These are phyloP conservation scores for Coccinonectria pachysandricola DNA, from an alignment of 2,329 filamentous ascomycete species.

Conservation along the genomic window DNA sequence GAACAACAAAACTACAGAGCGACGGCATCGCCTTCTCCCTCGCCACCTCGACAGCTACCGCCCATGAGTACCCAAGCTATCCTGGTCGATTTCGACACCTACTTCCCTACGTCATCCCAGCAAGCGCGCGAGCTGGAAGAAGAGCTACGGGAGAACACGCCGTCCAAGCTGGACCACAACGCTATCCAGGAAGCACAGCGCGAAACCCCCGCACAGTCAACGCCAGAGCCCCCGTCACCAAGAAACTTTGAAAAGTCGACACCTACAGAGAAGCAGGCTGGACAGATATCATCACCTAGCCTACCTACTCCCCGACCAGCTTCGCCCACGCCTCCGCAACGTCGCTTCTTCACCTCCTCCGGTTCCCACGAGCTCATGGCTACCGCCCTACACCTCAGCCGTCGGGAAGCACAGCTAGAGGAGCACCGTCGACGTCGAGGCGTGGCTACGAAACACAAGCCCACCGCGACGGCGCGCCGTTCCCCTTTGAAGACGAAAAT, in stretches of 20 bases:
- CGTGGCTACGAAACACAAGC: conserved; percentile 4
- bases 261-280: conserved; percentile 1
- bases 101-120: conserved; percentile 47
- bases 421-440: conserved; percentile 14
- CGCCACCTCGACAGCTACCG: conserved; percentile 14
- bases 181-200: conserved; percentile 9
- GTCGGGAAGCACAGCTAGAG: conserved; percentile 23
- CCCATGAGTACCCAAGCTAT: conserved; percentile 42
- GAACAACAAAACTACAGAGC: neutral
- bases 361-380: conserved; percentile 25
- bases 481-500: neutral
- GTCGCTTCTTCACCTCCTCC: conserved; percentile 28
- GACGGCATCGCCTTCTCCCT: conserved; percentile 5
- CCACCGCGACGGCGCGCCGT: too few relatives aligned
- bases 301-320: conserved; percentile 2
- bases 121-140: conserved; percentile 42
- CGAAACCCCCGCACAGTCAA: conserved; percentile 9
- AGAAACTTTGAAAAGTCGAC: too few relatives aligned
- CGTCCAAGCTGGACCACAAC: conserved; percentile 1
- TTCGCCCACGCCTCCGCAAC: conserved; percentile 7
- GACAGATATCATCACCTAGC: conserved; percentile 9
- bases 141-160: conserved; percentile 8
- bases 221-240: too few relatives aligned
- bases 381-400: conserved; percentile 25
- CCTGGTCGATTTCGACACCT: conserved; percentile 40